Evolutionary conservation across 2,329 filamentous ascomycete genomes (phyloP).

Genomic region (Diplodia sapinea): DNA sequence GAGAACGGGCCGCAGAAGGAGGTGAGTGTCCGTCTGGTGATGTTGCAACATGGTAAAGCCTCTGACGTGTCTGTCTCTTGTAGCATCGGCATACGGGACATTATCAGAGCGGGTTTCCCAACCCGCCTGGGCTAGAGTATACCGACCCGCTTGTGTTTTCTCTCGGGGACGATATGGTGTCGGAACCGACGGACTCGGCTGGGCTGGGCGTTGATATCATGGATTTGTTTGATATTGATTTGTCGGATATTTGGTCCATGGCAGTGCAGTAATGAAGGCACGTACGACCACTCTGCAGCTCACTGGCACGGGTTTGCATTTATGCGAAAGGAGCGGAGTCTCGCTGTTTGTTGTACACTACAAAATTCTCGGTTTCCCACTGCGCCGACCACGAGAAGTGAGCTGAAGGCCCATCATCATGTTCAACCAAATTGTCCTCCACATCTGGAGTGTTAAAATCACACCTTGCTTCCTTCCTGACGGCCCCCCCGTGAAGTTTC

Average conservation of each 20-base stretch:
- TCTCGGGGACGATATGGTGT: not conserved
- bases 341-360: no score
- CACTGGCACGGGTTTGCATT: no score
- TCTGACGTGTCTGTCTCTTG: not conserved
- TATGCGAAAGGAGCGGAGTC: no score
- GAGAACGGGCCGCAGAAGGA: not conserved
- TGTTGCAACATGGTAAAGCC: not conserved
- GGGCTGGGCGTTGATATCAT: not conserved
- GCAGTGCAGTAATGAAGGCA: no score
- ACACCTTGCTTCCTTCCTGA: no score
- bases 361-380: no score
- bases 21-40: not conserved
- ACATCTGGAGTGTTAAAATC: no score
- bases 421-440: no score
- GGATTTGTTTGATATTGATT: not conserved
- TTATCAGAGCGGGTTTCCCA: not conserved
- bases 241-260: constrained; percentile 2
- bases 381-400: no score
- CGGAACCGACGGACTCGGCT: not conserved
- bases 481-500: no score
- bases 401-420: no score
- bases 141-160: not conserved
- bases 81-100: not conserved
- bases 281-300: no score
- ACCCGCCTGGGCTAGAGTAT: not conserved